Conservation (phyloP, 1,284 basidiomycete genomes). For the Tilletia horrida region DNA sequence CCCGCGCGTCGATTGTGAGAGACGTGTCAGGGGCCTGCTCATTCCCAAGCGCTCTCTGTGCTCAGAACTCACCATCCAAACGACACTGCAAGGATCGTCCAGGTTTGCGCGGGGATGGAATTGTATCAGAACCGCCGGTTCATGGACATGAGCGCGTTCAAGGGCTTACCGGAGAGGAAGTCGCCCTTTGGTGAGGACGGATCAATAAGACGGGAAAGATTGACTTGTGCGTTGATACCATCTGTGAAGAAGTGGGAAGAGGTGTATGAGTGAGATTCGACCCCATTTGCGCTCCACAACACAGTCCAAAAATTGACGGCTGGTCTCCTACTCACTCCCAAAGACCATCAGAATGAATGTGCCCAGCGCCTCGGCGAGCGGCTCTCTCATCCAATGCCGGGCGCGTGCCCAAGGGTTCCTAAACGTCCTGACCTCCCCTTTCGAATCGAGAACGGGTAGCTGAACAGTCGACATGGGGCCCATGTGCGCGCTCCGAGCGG, state of each 20-base stretch:
- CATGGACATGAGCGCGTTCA: no score
- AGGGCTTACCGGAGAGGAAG: slow-evolving; percentile 24
- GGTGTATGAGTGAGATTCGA: no score
- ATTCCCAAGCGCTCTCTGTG: no score
- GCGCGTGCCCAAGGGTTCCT: slow-evolving; percentile 42
- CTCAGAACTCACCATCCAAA: slow-evolving; percentile 2
- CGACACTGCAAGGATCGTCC: not conserved
- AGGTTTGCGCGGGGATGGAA: no score
- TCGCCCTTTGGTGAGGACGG: slow-evolving; percentile 29
- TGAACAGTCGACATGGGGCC: not conserved
- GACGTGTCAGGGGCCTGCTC: not conserved
- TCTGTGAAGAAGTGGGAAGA: not conserved
- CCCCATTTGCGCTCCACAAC: no score
- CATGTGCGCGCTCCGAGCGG: not conserved
- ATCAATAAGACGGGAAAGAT: slow-evolving; percentile 30
- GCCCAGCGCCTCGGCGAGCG: slow-evolving; percentile 33
- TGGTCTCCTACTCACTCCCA: slow-evolving; percentile 21
- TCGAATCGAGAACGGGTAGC: not conserved
- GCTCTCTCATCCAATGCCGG: slow-evolving; percentile 40
- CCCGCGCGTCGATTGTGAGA: not conserved
- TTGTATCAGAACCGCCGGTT: no score
- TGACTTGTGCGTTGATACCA: slow-evolving; percentile 24
- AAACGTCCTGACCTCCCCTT: slow-evolving; percentile 31
- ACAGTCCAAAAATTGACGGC: not conserved
- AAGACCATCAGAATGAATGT: slow-evolving; percentile 25